Evolutionary conservation across 345 rosid genomes (phyloP).

Genomic region (Eucalyptus decipiens): DNA sequence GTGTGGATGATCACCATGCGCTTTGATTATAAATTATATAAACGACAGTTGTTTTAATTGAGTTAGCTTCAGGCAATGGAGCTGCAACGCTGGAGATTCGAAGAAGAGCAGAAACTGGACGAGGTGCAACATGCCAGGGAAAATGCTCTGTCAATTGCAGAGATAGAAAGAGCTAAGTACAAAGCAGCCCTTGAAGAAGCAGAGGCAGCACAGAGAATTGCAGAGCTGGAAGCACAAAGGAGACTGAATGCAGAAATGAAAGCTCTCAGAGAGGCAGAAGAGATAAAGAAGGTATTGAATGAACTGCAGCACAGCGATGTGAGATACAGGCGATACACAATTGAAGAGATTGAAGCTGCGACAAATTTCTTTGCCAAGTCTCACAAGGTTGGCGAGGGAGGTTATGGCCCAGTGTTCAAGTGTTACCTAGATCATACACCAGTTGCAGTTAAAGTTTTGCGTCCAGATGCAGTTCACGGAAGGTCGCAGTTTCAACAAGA

Average conservation of each 20-base stretch:
- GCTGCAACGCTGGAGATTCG: conserved; percentile 53
- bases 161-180: conserved; percentile 52
- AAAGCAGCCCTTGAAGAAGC: conserved; percentile 64
- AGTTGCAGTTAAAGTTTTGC: conserved; percentile 80
- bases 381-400: conserved; percentile 89
- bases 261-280: conserved; percentile 46
- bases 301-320: conserved; percentile 8
- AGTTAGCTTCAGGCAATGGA: conserved; percentile 45
- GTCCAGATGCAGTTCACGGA: conserved; percentile 93
- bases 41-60: background rate
- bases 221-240: conserved; percentile 50
- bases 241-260: conserved; percentile 33
- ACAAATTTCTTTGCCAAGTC: conserved; percentile 43
- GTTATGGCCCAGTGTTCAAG: conserved; percentile 87
- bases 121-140: conserved; percentile 56
- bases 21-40: background rate
- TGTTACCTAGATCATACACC: conserved; percentile 80
- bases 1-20: conserved; percentile 4
- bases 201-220: conserved; percentile 49
- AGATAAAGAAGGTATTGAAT: conserved; percentile 15
- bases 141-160: conserved; percentile 36
- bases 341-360: conserved; percentile 78
- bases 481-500: conserved; percentile 79
- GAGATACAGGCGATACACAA: conserved; percentile 63
- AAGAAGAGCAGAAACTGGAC: conserved; percentile 45